Percentiles rank a stretch among this genome's conserved stretches.
These are phyloP conservation scores for Rhodomyrtus psidioides DNA, from an alignment of 441 rosid genomes.

Conservation along the genomic window DNA sequence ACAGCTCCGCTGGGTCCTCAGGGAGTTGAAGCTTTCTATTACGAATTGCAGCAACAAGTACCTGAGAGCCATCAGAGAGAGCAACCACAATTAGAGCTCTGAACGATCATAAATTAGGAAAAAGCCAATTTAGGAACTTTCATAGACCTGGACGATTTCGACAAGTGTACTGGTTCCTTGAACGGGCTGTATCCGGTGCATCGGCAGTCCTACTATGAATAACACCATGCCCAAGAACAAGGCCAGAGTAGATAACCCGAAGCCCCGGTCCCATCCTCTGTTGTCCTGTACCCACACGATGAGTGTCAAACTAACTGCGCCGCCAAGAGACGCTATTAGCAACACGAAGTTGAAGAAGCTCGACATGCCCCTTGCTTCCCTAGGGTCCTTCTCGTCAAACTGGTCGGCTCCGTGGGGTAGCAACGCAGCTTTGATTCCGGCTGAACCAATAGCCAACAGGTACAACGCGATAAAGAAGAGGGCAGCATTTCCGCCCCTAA, in stretches of 20 bases:
- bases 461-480: slow-evolving; percentile 35
- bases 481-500: slow-evolving; percentile 24
- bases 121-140: neutral
- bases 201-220: slow-evolving; percentile 28
- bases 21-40: slow-evolving; percentile 47
- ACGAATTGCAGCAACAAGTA: slow-evolving; percentile 35
- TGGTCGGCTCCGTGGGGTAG: slow-evolving; percentile 61
- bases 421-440: slow-evolving; percentile 43
- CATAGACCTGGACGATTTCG: slow-evolving; percentile 39
- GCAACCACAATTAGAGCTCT: neutral
- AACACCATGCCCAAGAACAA: slow-evolving; percentile 23
- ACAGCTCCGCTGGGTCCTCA: slow-evolving; percentile 30
- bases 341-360: slow-evolving; percentile 47
- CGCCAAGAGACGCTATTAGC: slow-evolving; percentile 32
- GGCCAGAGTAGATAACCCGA: slow-evolving; percentile 22
- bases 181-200: slow-evolving; percentile 33
- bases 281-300: slow-evolving; percentile 49
- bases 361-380: slow-evolving; percentile 41
- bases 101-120: neutral
- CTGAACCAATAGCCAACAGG: slow-evolving; percentile 38
- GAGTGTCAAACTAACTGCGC: slow-evolving; percentile 35
- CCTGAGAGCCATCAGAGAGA: slow-evolving; percentile 20
- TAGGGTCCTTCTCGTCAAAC: slow-evolving; percentile 40
- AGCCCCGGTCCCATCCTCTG: slow-evolving; percentile 58
- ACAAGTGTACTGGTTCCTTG: slow-evolving; percentile 28